These are phyloP conservation scores for Aspergillus sp. DNA, from an alignment of 2,329 filamentous ascomycete genomes.

Conservation along the genomic window DNA sequence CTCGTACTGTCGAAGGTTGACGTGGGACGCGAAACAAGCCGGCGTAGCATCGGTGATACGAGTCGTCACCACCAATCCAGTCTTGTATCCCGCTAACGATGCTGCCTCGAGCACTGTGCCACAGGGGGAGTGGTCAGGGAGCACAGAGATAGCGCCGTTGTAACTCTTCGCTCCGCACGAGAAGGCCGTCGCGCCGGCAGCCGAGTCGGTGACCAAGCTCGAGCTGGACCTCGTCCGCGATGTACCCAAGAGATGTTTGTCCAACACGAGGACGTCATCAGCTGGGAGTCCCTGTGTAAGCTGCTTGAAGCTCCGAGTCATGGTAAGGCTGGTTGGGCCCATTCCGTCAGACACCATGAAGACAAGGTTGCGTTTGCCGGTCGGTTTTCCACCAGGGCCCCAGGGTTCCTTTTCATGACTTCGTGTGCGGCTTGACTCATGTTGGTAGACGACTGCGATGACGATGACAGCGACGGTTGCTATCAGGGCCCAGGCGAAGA, in stretches of 20 bases:
- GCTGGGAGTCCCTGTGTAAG: slow-evolving; percentile 69
- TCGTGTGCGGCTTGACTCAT: slow-evolving; percentile 51
- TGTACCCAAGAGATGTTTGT: slow-evolving; percentile 86
- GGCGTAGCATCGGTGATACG: slow-evolving; percentile 94
- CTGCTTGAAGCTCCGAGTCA: slow-evolving; percentile 87
- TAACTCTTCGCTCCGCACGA: slow-evolving; percentile 92
- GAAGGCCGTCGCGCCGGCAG: slow-evolving; percentile 96
- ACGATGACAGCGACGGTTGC: slow-evolving; percentile 78
- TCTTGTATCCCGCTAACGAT: slow-evolving; percentile 86
- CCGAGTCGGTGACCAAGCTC: slow-evolving; percentile 89
- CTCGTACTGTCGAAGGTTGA: slow-evolving; percentile 74
- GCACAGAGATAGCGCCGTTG: slow-evolving; percentile 90
- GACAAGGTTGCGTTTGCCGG: slow-evolving; percentile 83
- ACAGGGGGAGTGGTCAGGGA: slow-evolving; percentile 82
- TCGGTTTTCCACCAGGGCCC: slow-evolving; percentile 45
- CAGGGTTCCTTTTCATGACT: slow-evolving; percentile 30
- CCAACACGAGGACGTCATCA: slow-evolving; percentile 74
- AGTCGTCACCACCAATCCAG: slow-evolving; percentile 92
- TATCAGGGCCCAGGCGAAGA: slow-evolving; percentile 80
- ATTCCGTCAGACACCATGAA: slow-evolving; percentile 99
- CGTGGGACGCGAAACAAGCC: slow-evolving; percentile 90
- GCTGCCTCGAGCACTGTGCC: slow-evolving; percentile 93
- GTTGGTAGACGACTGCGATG: slow-evolving; percentile 77
- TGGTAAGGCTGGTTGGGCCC: slow-evolving; percentile 85
- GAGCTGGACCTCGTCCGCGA: slow-evolving; percentile 82